Conservation (phyloP, 2,329 filamentous ascomycete genomes). For the Nemania abortiva region DNA sequence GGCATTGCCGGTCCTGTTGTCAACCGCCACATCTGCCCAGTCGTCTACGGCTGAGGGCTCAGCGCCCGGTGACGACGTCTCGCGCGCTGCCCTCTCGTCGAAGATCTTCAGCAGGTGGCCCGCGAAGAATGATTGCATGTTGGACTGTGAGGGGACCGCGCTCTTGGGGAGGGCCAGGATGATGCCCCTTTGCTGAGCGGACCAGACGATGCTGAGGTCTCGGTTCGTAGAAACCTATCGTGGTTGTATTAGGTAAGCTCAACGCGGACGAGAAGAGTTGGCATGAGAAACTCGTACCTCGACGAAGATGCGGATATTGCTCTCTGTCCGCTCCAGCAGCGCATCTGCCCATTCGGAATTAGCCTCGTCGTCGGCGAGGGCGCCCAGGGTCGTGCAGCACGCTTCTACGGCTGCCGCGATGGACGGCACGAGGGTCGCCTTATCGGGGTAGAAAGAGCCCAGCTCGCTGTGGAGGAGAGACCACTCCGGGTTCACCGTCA, state of each 20-base stretch:
- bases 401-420: slow-evolving; percentile 55
- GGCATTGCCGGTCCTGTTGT: slow-evolving; percentile 47
- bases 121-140: slow-evolving; percentile 55
- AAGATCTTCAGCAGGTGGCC: slow-evolving; percentile 55
- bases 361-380: slow-evolving; percentile 57
- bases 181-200: slow-evolving; percentile 53
- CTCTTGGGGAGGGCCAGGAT: slow-evolving; percentile 55
- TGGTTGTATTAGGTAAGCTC: neutral
- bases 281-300: slow-evolving; percentile 49
- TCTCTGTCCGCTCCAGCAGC: slow-evolving; percentile 54
- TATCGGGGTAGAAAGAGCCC: slow-evolving; percentile 53
- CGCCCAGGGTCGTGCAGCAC: slow-evolving; percentile 55
- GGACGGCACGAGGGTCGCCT: slow-evolving; percentile 53
- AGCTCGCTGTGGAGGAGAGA: slow-evolving; percentile 38
- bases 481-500: slow-evolving; percentile 40
- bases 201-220: slow-evolving; percentile 55
- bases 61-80: neutral
- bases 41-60: slow-evolving; percentile 51
- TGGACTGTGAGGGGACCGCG: slow-evolving; percentile 48
- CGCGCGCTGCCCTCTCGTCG: slow-evolving; percentile 38
- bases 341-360: slow-evolving; percentile 58
- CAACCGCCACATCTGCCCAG: slow-evolving; percentile 59
- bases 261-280: neutral
- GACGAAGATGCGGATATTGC: slow-evolving; percentile 53
- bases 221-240: slow-evolving; percentile 45